These are phyloP conservation scores for Pouteria campechiana DNA, from an alignment of 179 eudicot species.

Conservation along the genomic window DNA sequence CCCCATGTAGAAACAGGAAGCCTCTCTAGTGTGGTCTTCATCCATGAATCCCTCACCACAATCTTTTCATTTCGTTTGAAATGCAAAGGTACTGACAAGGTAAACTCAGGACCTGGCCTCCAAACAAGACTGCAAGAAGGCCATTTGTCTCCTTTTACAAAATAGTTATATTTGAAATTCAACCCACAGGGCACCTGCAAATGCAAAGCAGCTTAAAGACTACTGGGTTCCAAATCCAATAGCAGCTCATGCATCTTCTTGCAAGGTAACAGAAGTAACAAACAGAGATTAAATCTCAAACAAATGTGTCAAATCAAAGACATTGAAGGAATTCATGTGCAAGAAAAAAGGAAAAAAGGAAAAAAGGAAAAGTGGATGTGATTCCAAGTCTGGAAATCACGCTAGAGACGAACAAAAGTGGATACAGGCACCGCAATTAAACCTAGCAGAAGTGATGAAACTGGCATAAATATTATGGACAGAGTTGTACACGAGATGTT, in stretches of 20 bases:
- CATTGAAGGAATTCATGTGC: background rate
- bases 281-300: background rate
- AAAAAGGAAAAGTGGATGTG: too few species aligned
- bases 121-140: slow-evolving; percentile 27
- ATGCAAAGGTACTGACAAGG: slow-evolving; percentile 15
- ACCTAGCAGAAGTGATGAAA: too few species aligned
- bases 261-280: background rate
- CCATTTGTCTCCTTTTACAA: slow-evolving; percentile 37
- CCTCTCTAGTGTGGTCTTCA: slow-evolving; percentile 18
- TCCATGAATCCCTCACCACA: slow-evolving; percentile 15
- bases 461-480: too few species aligned
- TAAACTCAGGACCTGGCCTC: slow-evolving; percentile 29
- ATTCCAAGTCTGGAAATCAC: too few species aligned
- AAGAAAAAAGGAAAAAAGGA: too few species aligned
- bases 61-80: slow-evolving; percentile 28
- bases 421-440: too few species aligned
- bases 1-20: slow-evolving; percentile 15
- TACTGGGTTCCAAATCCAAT: too few species aligned
- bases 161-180: slow-evolving; percentile 25
- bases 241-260: too few species aligned
- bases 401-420: too few species aligned
- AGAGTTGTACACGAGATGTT: too few species aligned
- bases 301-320: background rate
- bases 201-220: background rate
- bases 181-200: slow-evolving; percentile 27